These are phyloP conservation scores for Xylaria sp. DNA, from an alignment of 2,329 filamentous ascomycete genomes.

Conservation along the genomic window DNA sequence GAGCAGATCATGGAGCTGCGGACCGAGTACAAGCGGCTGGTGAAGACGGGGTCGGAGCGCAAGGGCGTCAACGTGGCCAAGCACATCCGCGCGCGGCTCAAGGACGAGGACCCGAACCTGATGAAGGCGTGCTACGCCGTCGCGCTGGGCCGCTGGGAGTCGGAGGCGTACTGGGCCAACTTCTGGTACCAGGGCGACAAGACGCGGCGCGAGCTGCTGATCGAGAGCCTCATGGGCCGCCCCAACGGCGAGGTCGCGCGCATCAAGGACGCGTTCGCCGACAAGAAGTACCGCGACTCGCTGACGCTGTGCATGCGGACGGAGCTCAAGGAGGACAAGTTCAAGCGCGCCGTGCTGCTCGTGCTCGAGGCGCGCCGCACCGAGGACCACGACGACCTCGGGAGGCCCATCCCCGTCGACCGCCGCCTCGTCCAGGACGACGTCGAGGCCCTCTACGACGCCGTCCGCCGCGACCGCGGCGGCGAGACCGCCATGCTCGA, in stretches of 20 bases:
- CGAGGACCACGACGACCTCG: conserved; percentile 73
- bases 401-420: conserved; percentile 61
- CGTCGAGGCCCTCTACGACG: conserved; percentile 68
- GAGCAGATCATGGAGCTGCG: conserved; percentile 87
- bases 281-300: conserved; percentile 87
- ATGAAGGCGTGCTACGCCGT: conserved; percentile 92
- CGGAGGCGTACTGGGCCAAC: conserved; percentile 96
- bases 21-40: conserved; percentile 86
- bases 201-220: conserved; percentile 83
- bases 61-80: conserved; percentile 85
- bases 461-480: conserved; percentile 73
- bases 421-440: conserved; percentile 67
- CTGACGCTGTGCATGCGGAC: conserved; percentile 85
- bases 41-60: conserved; percentile 73
- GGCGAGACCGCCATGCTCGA: conserved; percentile 87
- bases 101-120: conserved; percentile 73
- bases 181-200: conserved; percentile 94
- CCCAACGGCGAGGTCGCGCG: conserved; percentile 82
- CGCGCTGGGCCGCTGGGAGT: conserved; percentile 87
- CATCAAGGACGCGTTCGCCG: conserved; percentile 87
- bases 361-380: conserved; percentile 82
- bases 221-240: conserved; percentile 89
- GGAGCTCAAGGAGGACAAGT: conserved; percentile 94
- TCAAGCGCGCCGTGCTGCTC: conserved; percentile 83
- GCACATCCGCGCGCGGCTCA: conserved; percentile 76